Percentiles rank a stretch among this genome's conserved stretches.
Evolutionary conservation across 2,329 filamentous ascomycete genomes (phyloP).

Genomic region (Ascochyta fabae): DNA sequence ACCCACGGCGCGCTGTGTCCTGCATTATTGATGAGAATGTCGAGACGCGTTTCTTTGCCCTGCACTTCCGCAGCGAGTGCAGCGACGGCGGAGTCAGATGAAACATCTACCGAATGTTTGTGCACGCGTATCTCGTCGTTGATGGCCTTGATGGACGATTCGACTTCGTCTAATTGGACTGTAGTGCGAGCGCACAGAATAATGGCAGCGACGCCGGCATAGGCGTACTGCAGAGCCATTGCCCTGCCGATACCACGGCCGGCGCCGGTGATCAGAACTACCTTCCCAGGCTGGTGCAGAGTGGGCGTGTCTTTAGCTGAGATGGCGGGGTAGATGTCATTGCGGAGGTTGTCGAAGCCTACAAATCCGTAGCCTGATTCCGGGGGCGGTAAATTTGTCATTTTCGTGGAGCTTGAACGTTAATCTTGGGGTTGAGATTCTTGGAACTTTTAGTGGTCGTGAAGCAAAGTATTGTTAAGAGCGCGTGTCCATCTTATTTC

Average conservation of each 20-base stretch:
- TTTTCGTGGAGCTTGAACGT: too few relatives aligned
- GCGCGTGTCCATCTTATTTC: too few relatives aligned
- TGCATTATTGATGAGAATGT: conserved; percentile 59
- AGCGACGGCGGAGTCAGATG: conserved; percentile 45
- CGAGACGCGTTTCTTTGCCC: conserved; percentile 36
- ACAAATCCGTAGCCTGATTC: conserved; percentile 20
- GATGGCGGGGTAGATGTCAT: conserved; percentile 63
- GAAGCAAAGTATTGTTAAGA: too few relatives aligned
- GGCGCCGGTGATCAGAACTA: conserved; percentile 62
- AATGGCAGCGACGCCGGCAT: conserved; percentile 60
- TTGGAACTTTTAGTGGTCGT: too few relatives aligned
- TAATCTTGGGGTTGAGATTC: too few relatives aligned
- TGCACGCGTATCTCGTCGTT: conserved; percentile 53
- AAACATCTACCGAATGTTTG: conserved; percentile 54
- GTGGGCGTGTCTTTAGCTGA: conserved; percentile 47
- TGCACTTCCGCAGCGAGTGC: conserved; percentile 44
- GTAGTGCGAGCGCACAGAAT: conserved; percentile 61
- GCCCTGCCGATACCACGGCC: conserved; percentile 62
- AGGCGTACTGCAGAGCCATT: conserved; percentile 62
- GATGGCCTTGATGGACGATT: conserved; percentile 47
- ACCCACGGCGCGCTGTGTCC: conserved; percentile 44
- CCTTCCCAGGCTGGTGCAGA: conserved; percentile 47
- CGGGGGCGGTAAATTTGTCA: neutral
- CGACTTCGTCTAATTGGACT: conserved; percentile 45
- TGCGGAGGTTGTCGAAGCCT: conserved; percentile 40